Base-by-base conservation (phyloP, 2,329 filamentous ascomycete genomes). In the Aspergillus neotritici region DNA sequence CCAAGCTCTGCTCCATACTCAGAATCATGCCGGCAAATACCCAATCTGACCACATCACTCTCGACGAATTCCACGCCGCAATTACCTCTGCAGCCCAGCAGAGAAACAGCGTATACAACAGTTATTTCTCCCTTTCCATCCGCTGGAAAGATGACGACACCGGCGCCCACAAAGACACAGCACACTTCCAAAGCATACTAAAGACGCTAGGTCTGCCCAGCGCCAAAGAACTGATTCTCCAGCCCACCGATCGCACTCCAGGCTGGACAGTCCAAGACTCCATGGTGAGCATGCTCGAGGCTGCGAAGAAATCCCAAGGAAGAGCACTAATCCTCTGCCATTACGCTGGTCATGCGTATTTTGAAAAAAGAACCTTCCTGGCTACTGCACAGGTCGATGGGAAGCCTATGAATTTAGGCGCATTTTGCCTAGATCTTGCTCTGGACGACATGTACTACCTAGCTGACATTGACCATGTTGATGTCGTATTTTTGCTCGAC, bases 401-500 rank as follows among this genome's bases (percentile, higher is more conserved):
- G 7, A 3, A 6, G 17, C 17, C 17, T 2, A 21, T 21, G 17
- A 21, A 5, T 21, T 21, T 21, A 6, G 17, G 17, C 7, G 17
- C 7, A 2, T 21, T 21, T 21, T 21, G 17, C 17, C 17, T 21
- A 6, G 17, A 21, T 21, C 17, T 21, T 21, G 17, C 17, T 6
- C 17, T 34, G 40, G 14, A 31, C 4, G 28, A 29, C 0, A 25
- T 30, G 13, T 16, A 43, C n/a, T 31, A 43, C 9, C 15, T 41
- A 29, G 29, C 28, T 25, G 37, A 43, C 21, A 37, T 49, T 13
- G 29, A n/a, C 34, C 31, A 43, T 34, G 39, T 42, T 15, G 46
- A 49, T 14, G 33, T 36, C 33, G 16, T 43, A 9, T 49, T 49
- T 32, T 32, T 46, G 21, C 35, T 49, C 11, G 46, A 41, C 31